These are phyloP conservation scores for Aspergillus indologenus DNA, from an alignment of 495 filamentous ascomycete species.

Conservation along the genomic window DNA sequence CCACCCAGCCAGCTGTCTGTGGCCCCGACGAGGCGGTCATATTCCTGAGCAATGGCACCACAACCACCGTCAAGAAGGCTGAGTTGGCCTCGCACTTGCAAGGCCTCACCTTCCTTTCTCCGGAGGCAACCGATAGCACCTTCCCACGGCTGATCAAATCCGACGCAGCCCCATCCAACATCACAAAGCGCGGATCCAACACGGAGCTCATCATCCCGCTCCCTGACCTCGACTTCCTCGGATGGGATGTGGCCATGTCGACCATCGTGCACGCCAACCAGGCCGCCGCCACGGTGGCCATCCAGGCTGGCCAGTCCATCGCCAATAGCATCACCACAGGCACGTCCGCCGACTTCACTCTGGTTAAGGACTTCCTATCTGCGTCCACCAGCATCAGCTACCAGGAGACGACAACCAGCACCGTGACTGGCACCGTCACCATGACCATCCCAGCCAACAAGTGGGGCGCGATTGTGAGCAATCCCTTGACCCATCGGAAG, in stretches of 20 bases:
- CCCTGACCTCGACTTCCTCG: constrained; percentile 18
- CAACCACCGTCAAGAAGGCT: constrained; percentile 10
- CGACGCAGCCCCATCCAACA: neutral
- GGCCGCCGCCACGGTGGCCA: constrained; percentile 15
- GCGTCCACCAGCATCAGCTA: constrained; percentile 8
- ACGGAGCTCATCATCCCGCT: constrained; percentile 14
- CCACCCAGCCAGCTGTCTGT: neutral
- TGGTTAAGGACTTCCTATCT: constrained; percentile 10
- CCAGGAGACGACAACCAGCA: constrained; percentile 6
- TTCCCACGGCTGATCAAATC: constrained; percentile 6
- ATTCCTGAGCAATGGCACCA: constrained; percentile 13
- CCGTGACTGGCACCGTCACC: constrained; percentile 18
- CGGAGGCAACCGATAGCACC: neutral
- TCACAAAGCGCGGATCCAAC: constrained; percentile 9
- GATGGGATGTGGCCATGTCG: constrained; percentile 21
- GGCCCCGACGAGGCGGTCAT: constrained; percentile 10
- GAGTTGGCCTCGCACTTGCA: constrained; percentile 10
- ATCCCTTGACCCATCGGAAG: constrained; percentile 15
- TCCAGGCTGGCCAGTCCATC: constrained; percentile 9
- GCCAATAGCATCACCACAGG: constrained; percentile 15
- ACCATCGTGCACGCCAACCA: constrained; percentile 17
- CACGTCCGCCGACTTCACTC: neutral
- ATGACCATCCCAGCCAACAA: constrained; percentile 19
- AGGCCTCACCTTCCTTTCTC: constrained; percentile 4
- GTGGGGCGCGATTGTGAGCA: constrained; percentile 20